Conservation (phyloP, 306 rosid species). For the Trifolium subterraneum region DNA sequence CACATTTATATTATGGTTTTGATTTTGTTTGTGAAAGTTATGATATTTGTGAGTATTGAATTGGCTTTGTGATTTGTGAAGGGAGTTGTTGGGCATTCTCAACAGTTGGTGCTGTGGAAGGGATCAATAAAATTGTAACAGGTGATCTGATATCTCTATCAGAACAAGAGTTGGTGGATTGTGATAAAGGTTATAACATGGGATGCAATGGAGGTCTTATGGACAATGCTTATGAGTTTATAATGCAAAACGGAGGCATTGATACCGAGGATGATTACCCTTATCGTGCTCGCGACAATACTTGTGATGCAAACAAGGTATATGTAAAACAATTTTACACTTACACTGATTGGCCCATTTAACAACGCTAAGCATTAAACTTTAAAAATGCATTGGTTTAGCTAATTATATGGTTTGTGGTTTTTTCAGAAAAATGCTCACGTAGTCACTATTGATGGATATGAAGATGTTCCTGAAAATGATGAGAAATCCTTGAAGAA, state of each 20-base stretch:
- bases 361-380: neutral
- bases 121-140: conserved; percentile 74
- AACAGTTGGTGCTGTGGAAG: conserved; percentile 80
- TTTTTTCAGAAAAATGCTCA: conserved; percentile 63
- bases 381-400: neutral
- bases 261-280: conserved; percentile 83
- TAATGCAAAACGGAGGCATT: conserved; percentile 82
- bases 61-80: conserved; percentile 39
- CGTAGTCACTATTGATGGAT: conserved; percentile 78
- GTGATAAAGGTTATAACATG: conserved; percentile 71
- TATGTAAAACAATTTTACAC: neutral
- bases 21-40: neutral
- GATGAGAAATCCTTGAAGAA: conserved; percentile 78
- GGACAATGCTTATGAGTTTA: conserved; percentile 84
- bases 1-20: neutral
- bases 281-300: conserved; percentile 62
- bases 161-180: conserved; percentile 92
- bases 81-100: conserved; percentile 99
- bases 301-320: conserved; percentile 75
- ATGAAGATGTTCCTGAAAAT: conserved; percentile 78
- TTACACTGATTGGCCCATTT: neutral
- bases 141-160: conserved; percentile 69
- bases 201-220: conserved; percentile 98
- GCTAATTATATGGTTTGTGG: neutral
- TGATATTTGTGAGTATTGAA: neutral